Conservation (phyloP, 257 asterid species). For the Marsdenia floribunda region DNA sequence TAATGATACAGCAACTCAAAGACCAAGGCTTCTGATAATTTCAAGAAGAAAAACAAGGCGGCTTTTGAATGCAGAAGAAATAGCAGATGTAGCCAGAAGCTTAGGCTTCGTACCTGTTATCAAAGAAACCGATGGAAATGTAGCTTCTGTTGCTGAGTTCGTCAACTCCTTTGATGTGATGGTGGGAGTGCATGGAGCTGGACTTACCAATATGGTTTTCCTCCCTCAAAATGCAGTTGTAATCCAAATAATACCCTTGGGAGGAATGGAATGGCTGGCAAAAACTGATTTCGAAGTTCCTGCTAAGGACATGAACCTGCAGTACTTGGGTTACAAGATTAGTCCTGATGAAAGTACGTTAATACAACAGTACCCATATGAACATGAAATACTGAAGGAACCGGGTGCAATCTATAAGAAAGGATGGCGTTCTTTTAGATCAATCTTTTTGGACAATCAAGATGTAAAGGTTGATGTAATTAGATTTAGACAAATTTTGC, state of each 20-base stretch:
- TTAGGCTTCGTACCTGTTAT: slow-evolving; percentile 42
- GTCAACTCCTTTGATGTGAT: slow-evolving; percentile 55
- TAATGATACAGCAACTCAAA: background rate
- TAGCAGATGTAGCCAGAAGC: slow-evolving; percentile 27
- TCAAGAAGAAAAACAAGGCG: slow-evolving; percentile 35
- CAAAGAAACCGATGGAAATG: slow-evolving; percentile 19
- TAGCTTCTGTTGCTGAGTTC: slow-evolving; percentile 13
- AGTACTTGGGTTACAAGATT: slow-evolving; percentile 43
- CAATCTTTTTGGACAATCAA: slow-evolving; percentile 24
- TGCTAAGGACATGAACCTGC: slow-evolving; percentile 40
- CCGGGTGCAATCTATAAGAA: slow-evolving; percentile 15
- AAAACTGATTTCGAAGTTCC: slow-evolving; percentile 26
- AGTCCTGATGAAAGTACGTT: slow-evolving; percentile 50
- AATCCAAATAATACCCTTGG: slow-evolving; percentile 53
- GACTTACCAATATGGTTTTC: slow-evolving; percentile 65
- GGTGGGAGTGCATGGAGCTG: slow-evolving; percentile 77
- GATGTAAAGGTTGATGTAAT: slow-evolving; percentile 30
- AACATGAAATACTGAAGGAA: slow-evolving; percentile 24
- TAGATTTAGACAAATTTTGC: slow-evolving; percentile 26
- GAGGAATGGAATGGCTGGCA: slow-evolving; percentile 35
- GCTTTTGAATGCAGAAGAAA: slow-evolving; percentile 24
- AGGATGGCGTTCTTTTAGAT: slow-evolving; percentile 24
- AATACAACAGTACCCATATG: slow-evolving; percentile 19
- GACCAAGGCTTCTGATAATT: slow-evolving; percentile 45
- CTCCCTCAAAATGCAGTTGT: slow-evolving; percentile 52